Evolutionary conservation across 2,329 filamentous ascomycete species (phyloP).

Genomic region (Penicillium crustosum): DNA sequence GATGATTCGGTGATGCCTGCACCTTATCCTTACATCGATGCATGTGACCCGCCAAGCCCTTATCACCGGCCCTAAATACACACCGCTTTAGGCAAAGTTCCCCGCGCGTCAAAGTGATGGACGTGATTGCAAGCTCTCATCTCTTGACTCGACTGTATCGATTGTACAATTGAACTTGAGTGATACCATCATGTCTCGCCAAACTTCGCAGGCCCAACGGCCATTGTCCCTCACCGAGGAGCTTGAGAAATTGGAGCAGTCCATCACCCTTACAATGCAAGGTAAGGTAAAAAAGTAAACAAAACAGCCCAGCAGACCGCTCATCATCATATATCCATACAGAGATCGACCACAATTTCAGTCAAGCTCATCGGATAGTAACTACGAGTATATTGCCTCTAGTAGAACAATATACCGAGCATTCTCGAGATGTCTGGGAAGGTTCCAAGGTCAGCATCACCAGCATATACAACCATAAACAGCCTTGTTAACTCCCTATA

Average conservation of each 20-base stretch:
- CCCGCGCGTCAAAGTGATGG: conserved; percentile 27
- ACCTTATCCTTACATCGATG: conserved; percentile 17
- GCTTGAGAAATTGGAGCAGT: conserved; percentile 92
- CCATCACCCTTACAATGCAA: conserved; percentile 93
- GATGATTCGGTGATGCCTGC: conserved; percentile 21
- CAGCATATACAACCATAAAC: conserved; percentile 5
- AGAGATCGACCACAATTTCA: conserved; percentile 99
- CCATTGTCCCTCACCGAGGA: conserved; percentile 85
- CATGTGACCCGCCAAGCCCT: conserved; percentile 37
- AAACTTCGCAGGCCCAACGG: conserved; percentile 49
- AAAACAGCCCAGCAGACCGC: conserved; percentile 11
- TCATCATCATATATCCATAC: conserved; percentile 12
- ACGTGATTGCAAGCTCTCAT: conserved; percentile 4
- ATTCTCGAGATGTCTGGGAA: conserved; percentile 93
- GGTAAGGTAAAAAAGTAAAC: conserved; percentile 51
- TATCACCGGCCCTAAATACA: conserved; percentile 36
- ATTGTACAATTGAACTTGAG: not conserved
- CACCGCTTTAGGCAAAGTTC: conserved; percentile 33
- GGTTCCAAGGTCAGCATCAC: conserved; percentile 73
- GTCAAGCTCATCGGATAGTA: conserved; percentile 91
- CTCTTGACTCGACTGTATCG: not conserved
- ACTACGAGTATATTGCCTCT: conserved; percentile 89
- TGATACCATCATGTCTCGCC: conserved; percentile 50
- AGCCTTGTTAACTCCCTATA: conserved; percentile 38
- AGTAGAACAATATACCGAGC: conserved; percentile 91